These are phyloP conservation scores for Polyplosphaeria fusca DNA, from an alignment of 495 filamentous ascomycete species.

Conservation along the genomic window DNA sequence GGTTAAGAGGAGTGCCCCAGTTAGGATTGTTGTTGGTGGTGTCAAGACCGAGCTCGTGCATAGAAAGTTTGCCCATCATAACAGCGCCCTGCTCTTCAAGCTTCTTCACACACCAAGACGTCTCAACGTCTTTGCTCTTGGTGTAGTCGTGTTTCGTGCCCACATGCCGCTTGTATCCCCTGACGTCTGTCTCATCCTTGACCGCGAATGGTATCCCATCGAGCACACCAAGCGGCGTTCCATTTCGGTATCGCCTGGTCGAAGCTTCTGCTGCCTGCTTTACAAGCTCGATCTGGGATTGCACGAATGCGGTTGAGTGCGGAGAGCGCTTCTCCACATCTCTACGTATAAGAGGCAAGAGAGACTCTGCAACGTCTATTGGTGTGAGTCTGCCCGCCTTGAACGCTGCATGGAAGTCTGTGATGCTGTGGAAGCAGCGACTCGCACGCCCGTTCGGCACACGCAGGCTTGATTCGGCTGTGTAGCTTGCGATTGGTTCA, in stretches of 20 bases:
- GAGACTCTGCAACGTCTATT: slow-evolving; percentile 60
- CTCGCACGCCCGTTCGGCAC: slow-evolving; percentile 32
- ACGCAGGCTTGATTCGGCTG: slow-evolving; percentile 19
- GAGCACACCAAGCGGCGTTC: slow-evolving; percentile 60
- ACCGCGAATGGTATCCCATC: slow-evolving; percentile 86
- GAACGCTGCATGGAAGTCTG: slow-evolving; percentile 77
- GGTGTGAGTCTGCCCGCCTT: slow-evolving; percentile 67
- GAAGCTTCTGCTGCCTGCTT: slow-evolving; percentile 67
- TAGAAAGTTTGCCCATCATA: slow-evolving; percentile 78
- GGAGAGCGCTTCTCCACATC: slow-evolving; percentile 48
- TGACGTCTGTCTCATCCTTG: slow-evolving; percentile 79
- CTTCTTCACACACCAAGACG: slow-evolving; percentile 72
- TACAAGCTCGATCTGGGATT: slow-evolving; percentile 57
- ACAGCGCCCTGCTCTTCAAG: slow-evolving; percentile 76
- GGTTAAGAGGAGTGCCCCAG: slow-evolving; percentile 79
- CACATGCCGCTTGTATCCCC: slow-evolving; percentile 66
- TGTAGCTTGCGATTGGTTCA: slow-evolving; percentile 4
- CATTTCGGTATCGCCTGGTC: slow-evolving; percentile 64
- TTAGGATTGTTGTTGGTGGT: slow-evolving; percentile 81
- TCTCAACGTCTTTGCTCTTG: slow-evolving; percentile 49
- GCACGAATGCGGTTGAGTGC: slow-evolving; percentile 68
- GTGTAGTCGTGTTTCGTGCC: slow-evolving; percentile 46
- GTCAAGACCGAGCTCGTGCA: slow-evolving; percentile 87
- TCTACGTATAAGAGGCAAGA: slow-evolving; percentile 67
- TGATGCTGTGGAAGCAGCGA: slow-evolving; percentile 56